A percentile compares a stretch with the other conserved stretches of the same genome.
phyloP scores from a whole-genome alignment of 495 filamentous ascomycete species.

The Daldinia bambusicola region DNA sequence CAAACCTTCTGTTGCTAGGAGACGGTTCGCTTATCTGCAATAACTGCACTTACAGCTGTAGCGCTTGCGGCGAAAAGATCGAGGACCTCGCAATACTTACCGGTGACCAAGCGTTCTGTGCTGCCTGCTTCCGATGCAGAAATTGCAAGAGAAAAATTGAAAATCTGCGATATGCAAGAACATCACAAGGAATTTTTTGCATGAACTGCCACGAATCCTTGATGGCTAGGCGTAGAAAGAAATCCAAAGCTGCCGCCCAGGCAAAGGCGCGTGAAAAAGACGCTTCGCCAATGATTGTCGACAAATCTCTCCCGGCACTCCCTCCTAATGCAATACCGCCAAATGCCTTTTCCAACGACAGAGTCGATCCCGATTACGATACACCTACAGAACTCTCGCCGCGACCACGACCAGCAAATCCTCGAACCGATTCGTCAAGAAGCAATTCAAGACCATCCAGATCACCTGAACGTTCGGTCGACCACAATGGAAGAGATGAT shows the following conservation, averaged over 20 bases:
- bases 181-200: slow-evolving; percentile 98
- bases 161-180: slow-evolving; percentile 96
- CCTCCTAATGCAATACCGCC: slow-evolving; percentile 77
- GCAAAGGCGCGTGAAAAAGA: slow-evolving; percentile 70
- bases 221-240: slow-evolving; percentile 95
- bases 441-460: slow-evolving; percentile 60
- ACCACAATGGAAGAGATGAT: slow-evolving; percentile 56
- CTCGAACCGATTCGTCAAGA: slow-evolving; percentile 60
- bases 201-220: slow-evolving; percentile 99
- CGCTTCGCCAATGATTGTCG: slow-evolving; percentile 73
- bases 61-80: slow-evolving; percentile 96
- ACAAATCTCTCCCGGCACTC: slow-evolving; percentile 94
- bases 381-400: slow-evolving; percentile 78
- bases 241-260: slow-evolving; percentile 72
- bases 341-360: slow-evolving; percentile 68
- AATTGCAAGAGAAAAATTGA: slow-evolving; percentile 99
- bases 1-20: slow-evolving; percentile 95
- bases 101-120: slow-evolving; percentile 98
- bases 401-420: slow-evolving; percentile 64
- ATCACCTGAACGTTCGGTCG: slow-evolving; percentile 59
- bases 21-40: slow-evolving; percentile 99
- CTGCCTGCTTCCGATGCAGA: slow-evolving; percentile 94
- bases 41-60: slow-evolving; percentile 99
- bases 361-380: slow-evolving; percentile 81
- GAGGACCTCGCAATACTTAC: slow-evolving; percentile 98